Conservation (phyloP, 495 filamentous ascomycete genomes). For the Hypoxylon fragiforme region DNA sequence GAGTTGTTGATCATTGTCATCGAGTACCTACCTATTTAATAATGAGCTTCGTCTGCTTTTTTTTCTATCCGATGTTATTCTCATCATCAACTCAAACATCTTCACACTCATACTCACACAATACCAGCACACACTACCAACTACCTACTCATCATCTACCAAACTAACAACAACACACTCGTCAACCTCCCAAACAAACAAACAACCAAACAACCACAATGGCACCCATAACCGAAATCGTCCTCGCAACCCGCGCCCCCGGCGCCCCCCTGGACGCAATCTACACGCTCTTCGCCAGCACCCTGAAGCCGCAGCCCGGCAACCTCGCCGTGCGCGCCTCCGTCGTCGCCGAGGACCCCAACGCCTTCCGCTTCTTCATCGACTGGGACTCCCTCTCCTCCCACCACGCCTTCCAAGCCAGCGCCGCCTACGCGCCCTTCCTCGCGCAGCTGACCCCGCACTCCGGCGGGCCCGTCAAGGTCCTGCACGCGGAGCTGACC, state of each 20-base stretch:
- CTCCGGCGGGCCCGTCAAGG: not conserved
- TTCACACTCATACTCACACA: too few species aligned
- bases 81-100: too few species aligned
- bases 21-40: too few species aligned
- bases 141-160: not conserved
- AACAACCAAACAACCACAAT: conserved; percentile 5
- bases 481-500: conserved; percentile 11
- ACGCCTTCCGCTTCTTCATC: conserved; percentile 14
- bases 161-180: not conserved
- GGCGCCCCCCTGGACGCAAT: not conserved
- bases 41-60: too few species aligned
- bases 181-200: not conserved
- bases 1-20: too few species aligned
- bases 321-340: conserved; percentile 9
- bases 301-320: conserved; percentile 3
- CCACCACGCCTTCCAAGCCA: conserved; percentile 6
- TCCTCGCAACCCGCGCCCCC: conserved; percentile 9
- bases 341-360: conserved; percentile 2
- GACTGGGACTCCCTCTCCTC: conserved; percentile 23
- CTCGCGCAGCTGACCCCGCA: not conserved
- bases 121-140: not conserved
- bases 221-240: conserved; percentile 23
- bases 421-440: not conserved
- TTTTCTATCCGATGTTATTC: too few species aligned
- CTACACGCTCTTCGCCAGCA: not conserved